phyloP scores from a whole-genome alignment of 768 basidiomycete genomes.

The Tylopilus balloui region DNA sequence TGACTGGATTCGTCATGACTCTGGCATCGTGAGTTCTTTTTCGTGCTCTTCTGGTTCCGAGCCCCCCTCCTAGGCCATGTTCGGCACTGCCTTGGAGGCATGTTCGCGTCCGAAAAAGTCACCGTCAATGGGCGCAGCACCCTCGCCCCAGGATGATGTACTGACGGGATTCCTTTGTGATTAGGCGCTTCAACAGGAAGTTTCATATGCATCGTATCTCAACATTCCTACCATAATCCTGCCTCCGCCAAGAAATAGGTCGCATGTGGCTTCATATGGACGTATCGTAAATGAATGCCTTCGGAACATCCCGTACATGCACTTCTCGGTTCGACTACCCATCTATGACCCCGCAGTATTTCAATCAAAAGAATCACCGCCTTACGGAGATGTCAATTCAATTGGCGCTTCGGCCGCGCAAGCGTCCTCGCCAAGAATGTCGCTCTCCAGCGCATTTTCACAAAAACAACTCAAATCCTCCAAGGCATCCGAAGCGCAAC shows the following conservation, averaged over 20 bases:
- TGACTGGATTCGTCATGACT: constrained; percentile 93
- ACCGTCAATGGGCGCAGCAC: constrained; percentile 19
- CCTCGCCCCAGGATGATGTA: background rate
- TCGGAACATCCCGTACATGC: constrained; percentile 62
- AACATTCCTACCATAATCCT: constrained; percentile 81
- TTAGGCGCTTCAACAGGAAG: constrained; percentile 89
- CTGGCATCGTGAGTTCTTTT: constrained; percentile 73
- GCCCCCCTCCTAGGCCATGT: constrained; percentile 7
- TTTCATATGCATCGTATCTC: constrained; percentile 90
- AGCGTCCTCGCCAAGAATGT: constrained; percentile 15
- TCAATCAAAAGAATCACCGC: constrained; percentile 34
- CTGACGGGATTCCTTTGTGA: constrained; percentile 14
- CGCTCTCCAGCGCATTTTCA: constrained; percentile 19
- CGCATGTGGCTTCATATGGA: constrained; percentile 87
- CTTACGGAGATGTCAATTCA: constrained; percentile 26
- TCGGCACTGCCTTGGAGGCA: constrained; percentile 12
- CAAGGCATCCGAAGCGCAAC: constrained; percentile 47
- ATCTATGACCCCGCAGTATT: constrained; percentile 72
- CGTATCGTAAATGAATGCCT: constrained; percentile 82
- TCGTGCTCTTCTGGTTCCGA: constrained; percentile 5
- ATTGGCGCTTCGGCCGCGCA: constrained; percentile 25
- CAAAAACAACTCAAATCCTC: constrained; percentile 27
- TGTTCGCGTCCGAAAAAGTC: constrained; percentile 13
- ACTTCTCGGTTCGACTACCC: constrained; percentile 78
- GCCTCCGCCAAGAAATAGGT: constrained; percentile 81